phyloP scores from a whole-genome alignment of 208 protist genomes.

The Wallacemonas sp. region DNA sequence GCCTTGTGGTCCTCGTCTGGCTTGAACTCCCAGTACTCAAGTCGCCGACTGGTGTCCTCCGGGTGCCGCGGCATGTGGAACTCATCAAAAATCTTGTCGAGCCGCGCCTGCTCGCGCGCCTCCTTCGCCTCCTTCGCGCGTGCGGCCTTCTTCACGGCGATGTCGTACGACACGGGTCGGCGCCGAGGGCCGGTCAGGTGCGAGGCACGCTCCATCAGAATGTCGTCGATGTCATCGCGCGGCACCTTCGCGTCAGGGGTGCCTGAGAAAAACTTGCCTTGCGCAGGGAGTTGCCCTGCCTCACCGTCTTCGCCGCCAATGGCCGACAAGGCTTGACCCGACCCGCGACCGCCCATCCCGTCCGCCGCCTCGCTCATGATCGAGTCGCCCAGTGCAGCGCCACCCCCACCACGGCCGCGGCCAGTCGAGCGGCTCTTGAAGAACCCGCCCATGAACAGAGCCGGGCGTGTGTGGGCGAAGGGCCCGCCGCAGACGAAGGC shows the following conservation, averaged over 20 bases:
- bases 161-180: constrained; percentile 46
- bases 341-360: constrained; percentile 21
- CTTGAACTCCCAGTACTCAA: constrained; percentile 67
- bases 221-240: constrained; percentile 40
- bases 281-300: not conserved
- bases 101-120: constrained; percentile 12
- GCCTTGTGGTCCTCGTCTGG: constrained; percentile 69
- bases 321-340: constrained; percentile 23
- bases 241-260: constrained; percentile 11
- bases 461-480: not conserved
- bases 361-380: constrained; percentile 26
- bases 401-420: not conserved
- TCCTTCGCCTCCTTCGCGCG: constrained; percentile 17
- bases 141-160: constrained; percentile 31
- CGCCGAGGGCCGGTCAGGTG: constrained; percentile 30
- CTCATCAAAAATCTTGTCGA: constrained; percentile 37
- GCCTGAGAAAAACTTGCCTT: constrained; percentile 5
- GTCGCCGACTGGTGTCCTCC: constrained; percentile 12
- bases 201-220: constrained; percentile 27
- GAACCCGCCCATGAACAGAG: constrained; percentile 7
- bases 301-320: constrained; percentile 1
- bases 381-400: constrained; percentile 8
- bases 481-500: not conserved
- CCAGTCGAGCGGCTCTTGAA: not conserved
- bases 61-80: constrained; percentile 58